These are phyloP conservation scores for Chlamydomonas incerta DNA, from an alignment of 139 green algal species.

Conservation along the genomic window DNA sequence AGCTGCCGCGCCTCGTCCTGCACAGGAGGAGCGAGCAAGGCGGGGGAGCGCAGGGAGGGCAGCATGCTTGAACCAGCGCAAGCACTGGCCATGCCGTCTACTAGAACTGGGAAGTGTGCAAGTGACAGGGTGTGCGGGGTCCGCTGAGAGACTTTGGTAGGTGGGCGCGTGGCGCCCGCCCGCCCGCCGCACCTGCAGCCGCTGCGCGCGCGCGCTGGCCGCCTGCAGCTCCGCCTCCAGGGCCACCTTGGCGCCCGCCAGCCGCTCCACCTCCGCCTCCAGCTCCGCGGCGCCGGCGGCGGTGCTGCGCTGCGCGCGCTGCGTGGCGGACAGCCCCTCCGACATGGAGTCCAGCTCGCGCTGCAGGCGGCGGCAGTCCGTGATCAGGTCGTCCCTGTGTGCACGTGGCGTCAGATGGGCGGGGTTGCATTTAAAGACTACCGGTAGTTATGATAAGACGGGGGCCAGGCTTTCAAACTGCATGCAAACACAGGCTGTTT, in stretches of 20 bases:
- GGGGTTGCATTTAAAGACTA: not conserved
- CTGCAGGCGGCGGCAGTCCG: constrained; percentile 19
- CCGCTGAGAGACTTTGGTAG: too few species aligned
- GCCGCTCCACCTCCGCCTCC: constrained; percentile 15
- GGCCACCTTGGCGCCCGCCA: not conserved
- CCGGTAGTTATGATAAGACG: not conserved
- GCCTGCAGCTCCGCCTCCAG: constrained; percentile 20
- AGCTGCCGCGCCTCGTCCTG: constrained; percentile 17
- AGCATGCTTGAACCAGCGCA: too few species aligned
- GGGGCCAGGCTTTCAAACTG: too few species aligned
- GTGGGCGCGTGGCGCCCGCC: too few species aligned
- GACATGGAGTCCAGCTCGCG: constrained; percentile 11
- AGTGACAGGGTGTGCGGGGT: too few species aligned
- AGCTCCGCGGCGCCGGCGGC: constrained; percentile 5
- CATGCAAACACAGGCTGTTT: too few species aligned
- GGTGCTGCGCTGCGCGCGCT: constrained; percentile 19
- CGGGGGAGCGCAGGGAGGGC: too few species aligned
- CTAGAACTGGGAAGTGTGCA: too few species aligned
- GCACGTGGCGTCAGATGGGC: too few species aligned
- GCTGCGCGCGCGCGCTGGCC: not conserved
- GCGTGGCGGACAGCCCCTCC: not conserved
- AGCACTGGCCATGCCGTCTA: too few species aligned
- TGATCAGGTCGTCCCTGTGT: constrained; percentile 24
- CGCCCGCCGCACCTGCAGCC: constrained; percentile 33
- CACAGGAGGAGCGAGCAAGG: not conserved